Percentiles rank a stretch among this genome's conserved stretches.
phyloP scores from a whole-genome alignment of 768 basidiomycete species.

The Amyloporia xantha region DNA sequence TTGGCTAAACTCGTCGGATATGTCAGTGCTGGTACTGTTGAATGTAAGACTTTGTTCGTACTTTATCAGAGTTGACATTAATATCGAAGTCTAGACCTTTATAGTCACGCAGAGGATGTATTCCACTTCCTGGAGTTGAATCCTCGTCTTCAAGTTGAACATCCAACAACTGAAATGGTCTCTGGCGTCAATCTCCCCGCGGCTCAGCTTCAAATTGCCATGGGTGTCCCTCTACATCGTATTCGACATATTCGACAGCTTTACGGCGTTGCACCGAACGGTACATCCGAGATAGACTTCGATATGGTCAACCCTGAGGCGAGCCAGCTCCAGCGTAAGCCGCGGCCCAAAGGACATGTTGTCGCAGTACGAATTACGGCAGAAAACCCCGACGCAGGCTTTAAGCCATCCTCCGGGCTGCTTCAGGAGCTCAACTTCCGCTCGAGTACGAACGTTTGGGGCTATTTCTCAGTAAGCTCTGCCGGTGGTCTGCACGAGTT shows the following conservation, averaged over 20 bases:
- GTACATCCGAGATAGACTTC: conserved; percentile 90
- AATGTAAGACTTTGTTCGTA: conserved; percentile 54
- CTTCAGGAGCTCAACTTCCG: conserved; percentile 99
- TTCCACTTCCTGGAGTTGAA: conserved; percentile 99
- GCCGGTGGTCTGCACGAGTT: conserved; percentile 98
- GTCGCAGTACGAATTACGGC: conserved; percentile 99
- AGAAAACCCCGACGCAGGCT: conserved; percentile 98
- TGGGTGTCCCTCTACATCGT: conserved; percentile 95
- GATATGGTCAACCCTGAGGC: conserved; percentile 89
- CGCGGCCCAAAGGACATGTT: conserved; percentile 95
- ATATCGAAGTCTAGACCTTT: conserved; percentile 60
- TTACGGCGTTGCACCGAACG: conserved; percentile 90
- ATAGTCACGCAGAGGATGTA: conserved; percentile 86
- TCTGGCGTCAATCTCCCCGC: conserved; percentile 96
- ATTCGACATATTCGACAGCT: conserved; percentile 94
- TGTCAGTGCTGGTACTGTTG: conserved; percentile 97
- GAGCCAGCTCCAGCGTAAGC: conserved; percentile 86
- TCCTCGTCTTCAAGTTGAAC: conserved; percentile 98
- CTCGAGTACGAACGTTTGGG: conserved; percentile 99
- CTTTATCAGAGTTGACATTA: too few species aligned
- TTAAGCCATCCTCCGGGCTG: conserved; percentile 97
- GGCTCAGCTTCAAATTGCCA: conserved; percentile 93
- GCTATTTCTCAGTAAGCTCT: conserved; percentile 95
- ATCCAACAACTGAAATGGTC: conserved; percentile 99
- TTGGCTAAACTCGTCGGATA: conserved; percentile 99